A percentile compares a stretch with the other conserved stretches of the same genome.
Evolutionary conservation across 345 rosid species (phyloP).

Genomic region (Eucalyptus urophylla): DNA sequence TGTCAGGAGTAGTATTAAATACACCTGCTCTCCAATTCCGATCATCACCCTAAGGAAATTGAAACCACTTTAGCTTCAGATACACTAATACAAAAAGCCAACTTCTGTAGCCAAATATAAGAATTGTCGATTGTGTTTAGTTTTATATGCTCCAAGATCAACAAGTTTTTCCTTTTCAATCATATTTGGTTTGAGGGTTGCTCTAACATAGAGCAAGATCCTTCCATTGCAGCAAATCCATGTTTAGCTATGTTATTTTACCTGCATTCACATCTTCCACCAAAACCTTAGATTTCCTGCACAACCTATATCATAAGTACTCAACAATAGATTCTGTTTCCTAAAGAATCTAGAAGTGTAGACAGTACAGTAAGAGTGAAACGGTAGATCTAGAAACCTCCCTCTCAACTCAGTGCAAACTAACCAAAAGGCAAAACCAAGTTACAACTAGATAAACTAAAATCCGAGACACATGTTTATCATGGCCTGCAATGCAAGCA

Average conservation of each 20-base stretch:
- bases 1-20: conserved; percentile 65
- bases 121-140: neutral
- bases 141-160: conserved; percentile 73
- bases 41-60: conserved; percentile 57
- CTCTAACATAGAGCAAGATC: neutral
- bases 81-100: neutral
- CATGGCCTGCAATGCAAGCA: neutral
- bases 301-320: neutral
- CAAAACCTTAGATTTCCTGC: neutral
- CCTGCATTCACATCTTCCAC: conserved; percentile 18
- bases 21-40: conserved; percentile 80
- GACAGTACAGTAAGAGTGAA: neutral
- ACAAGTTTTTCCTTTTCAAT: conserved; percentile 28
- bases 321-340: neutral
- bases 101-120: neutral
- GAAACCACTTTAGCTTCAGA: neutral
- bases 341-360: neutral
- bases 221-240: conserved; percentile 61
- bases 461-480: neutral
- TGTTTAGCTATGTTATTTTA: conserved; percentile 77
- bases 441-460: neutral
- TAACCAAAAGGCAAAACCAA: neutral
- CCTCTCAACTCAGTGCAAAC: neutral
- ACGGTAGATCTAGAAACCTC: neutral
- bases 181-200: conserved; percentile 18